phyloP scores from a whole-genome alignment of 495 filamentous ascomycete genomes.

The Podospora bellae-mahoneyi region DNA sequence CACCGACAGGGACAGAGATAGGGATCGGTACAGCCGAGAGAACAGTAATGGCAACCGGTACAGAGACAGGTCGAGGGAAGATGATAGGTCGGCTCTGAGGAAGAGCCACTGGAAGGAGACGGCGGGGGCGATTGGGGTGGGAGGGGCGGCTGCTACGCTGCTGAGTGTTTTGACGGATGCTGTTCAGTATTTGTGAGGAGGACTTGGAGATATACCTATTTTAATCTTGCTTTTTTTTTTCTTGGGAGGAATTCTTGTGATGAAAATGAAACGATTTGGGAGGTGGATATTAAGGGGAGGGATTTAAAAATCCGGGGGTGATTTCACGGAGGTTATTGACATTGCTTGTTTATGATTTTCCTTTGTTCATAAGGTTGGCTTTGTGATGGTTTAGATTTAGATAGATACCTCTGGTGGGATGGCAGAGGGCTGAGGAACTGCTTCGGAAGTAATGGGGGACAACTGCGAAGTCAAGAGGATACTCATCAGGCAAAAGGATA shows the following conservation, averaged over 20 bases:
- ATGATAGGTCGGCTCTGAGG: constrained; percentile 26
- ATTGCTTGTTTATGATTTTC: constrained; percentile 8
- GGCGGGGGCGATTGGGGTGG: constrained; percentile 46
- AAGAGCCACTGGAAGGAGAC: constrained; percentile 41
- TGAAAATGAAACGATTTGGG: background rate
- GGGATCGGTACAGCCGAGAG: constrained; percentile 1
- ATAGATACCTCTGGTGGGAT: background rate
- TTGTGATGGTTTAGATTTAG: background rate
- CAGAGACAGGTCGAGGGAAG: constrained; percentile 23
- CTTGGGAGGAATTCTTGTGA: background rate
- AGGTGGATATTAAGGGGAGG: background rate
- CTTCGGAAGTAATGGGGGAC: background rate
- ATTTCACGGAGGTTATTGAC: background rate
- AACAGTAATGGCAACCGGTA: constrained; percentile 13
- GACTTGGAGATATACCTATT: background rate
- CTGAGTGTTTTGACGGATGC: constrained; percentile 51
- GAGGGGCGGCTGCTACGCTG: constrained; percentile 50
- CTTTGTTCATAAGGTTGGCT: constrained; percentile 2
- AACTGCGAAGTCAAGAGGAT: background rate
- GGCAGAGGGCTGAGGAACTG: background rate
- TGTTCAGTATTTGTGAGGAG: constrained; percentile 31
- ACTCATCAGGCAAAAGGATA: background rate
- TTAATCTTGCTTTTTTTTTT: background rate
- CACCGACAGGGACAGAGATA: constrained; percentile 29
- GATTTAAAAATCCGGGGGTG: background rate